Conservation (phyloP, 257 asterid genomes). For the Nicotiana noctiflora region DNA sequence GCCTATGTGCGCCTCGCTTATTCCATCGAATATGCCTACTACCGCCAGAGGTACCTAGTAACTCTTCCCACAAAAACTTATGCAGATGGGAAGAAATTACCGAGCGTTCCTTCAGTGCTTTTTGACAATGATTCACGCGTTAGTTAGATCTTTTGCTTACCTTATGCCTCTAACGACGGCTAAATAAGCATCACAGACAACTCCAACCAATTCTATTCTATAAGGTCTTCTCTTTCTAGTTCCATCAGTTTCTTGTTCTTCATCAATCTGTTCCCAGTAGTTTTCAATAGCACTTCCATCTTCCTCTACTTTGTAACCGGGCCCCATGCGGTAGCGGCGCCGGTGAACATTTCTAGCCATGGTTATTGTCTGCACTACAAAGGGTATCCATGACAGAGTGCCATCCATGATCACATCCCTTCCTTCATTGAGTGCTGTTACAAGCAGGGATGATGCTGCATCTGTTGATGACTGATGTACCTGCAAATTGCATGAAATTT, state of each 20-base stretch:
- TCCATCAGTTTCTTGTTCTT: constrained; percentile 21
- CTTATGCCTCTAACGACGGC: constrained; percentile 25
- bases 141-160: not conserved
- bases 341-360: constrained; percentile 25
- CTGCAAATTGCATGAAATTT: constrained; percentile 23
- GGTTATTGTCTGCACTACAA: constrained; percentile 45
- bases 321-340: constrained; percentile 21
- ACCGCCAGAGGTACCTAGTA: too few relatives aligned
- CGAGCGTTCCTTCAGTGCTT: too few relatives aligned
- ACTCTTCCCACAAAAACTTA: too few relatives aligned
- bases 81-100: too few relatives aligned
- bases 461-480: constrained; percentile 95
- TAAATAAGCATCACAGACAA: constrained; percentile 22
- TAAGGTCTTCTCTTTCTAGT: constrained; percentile 19
- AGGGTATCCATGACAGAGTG: constrained; percentile 92
- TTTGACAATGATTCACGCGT: not conserved
- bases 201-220: constrained; percentile 22
- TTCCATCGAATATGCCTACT: too few relatives aligned
- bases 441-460: constrained; percentile 91
- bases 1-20: too few relatives aligned
- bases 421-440: constrained; percentile 87
- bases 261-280: constrained; percentile 17
- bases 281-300: constrained; percentile 18
- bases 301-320: constrained; percentile 14
- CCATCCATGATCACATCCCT: constrained; percentile 99